A percentile compares a stretch with the other conserved stretches of the same genome.
Conservation (phyloP, 1,139 yeast species). For the Debaryomyces udenii region DNA sequence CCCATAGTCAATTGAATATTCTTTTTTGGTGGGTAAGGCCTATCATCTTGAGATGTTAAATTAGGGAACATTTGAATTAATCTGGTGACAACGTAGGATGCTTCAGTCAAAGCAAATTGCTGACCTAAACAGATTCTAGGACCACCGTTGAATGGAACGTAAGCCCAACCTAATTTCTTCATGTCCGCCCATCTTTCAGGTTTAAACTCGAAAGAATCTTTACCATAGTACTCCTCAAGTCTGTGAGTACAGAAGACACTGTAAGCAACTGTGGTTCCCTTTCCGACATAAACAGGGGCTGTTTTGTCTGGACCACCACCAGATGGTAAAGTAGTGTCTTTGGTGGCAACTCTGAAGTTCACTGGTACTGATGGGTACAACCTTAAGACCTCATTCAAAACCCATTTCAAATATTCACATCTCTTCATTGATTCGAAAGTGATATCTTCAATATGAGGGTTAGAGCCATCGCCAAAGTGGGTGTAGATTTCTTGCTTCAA, state of each 20-base stretch:
- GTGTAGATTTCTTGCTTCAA: conserved; percentile 36
- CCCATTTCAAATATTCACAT: conserved; percentile 49
- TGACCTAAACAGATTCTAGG: conserved; percentile 65
- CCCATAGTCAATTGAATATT: conserved; percentile 32
- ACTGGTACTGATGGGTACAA: conserved; percentile 60
- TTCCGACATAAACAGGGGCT: conserved; percentile 46
- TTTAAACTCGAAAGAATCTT: conserved; percentile 47
- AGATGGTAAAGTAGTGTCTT: conserved; percentile 51
- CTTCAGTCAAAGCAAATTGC: conserved; percentile 63
- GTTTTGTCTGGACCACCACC: conserved; percentile 54
- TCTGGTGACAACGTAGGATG: conserved; percentile 50
- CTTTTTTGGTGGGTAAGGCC: conserved; percentile 28
- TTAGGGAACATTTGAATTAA: conserved; percentile 45
- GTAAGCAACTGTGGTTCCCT: conserved; percentile 50
- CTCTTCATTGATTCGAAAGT: conserved; percentile 55
- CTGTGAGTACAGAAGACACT: conserved; percentile 52
- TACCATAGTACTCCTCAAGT: conserved; percentile 46
- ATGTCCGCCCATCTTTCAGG: conserved; percentile 55
- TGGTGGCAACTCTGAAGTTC: conserved; percentile 50
- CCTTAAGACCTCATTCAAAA: conserved; percentile 55
- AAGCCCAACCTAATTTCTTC: conserved; percentile 52
- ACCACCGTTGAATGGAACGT: conserved; percentile 63
- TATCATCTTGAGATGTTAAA: conserved; percentile 25
- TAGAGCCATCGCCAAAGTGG: conserved; percentile 40
- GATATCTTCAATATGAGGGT: conserved; percentile 31